Evolutionary conservation across 768 basidiomycete species (phyloP).

Genomic region (Pleurotus giganteus): DNA sequence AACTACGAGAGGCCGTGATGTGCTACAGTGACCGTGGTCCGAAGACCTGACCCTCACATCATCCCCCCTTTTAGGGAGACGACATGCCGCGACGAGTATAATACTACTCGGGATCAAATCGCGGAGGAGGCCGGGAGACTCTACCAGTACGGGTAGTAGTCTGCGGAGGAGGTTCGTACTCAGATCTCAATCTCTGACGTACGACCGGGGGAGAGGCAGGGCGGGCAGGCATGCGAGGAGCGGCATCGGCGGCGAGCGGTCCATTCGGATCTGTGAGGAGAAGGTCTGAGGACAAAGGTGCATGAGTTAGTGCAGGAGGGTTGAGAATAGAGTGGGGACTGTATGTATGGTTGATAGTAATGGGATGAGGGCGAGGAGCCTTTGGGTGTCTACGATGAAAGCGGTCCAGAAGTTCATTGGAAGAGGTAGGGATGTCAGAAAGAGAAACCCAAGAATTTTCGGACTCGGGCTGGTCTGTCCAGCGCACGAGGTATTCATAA

Average conservation of each 20-base stretch:
- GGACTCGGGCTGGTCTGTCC: too few relatives aligned
- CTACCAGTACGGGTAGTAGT: too few relatives aligned
- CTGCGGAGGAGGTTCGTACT: too few relatives aligned
- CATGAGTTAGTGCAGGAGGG: background rate
- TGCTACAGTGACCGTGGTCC: too few relatives aligned
- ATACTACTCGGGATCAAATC: background rate
- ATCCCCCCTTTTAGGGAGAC: too few relatives aligned
- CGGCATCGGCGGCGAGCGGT: background rate
- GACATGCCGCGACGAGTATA: background rate
- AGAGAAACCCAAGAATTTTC: background rate
- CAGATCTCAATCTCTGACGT: too few relatives aligned
- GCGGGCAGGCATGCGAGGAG: background rate
- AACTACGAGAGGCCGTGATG: too few relatives aligned
- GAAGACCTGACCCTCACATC: too few relatives aligned
- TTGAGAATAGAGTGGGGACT: background rate
- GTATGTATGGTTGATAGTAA: background rate
- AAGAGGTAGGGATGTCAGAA: background rate
- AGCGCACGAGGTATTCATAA: background rate
- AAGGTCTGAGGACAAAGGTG: background rate
- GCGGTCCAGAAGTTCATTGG: background rate
- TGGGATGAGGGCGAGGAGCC: background rate
- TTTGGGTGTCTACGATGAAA: background rate
- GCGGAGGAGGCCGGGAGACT: background rate
- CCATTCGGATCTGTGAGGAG: background rate
- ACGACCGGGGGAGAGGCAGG: background rate